Percentiles rank a stretch among this genome's conserved stretches.
Evolutionary conservation across 352 stramenopile genomes (phyloP).

Genomic region (Phytophthora litchii): DNA sequence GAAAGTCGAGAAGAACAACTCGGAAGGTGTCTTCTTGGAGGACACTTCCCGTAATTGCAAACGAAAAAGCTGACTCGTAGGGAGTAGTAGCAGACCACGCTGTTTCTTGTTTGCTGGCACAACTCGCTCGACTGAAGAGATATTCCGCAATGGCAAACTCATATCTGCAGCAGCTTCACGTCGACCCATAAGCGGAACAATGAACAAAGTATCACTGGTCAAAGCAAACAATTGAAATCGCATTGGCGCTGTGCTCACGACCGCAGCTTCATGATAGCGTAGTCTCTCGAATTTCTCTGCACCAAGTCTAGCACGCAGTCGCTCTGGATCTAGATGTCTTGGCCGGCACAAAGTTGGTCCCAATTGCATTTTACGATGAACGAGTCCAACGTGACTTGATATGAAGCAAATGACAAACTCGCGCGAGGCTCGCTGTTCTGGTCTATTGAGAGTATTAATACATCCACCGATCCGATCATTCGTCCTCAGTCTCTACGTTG

Average conservation of each 20-base stretch:
- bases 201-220: conserved; percentile 44
- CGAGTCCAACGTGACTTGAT: conserved; percentile 14
- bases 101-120: conserved; percentile 45
- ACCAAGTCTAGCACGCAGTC: conserved; percentile 45
- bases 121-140: conserved; percentile 44
- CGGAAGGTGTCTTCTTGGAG: conserved; percentile 8
- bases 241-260: conserved; percentile 34
- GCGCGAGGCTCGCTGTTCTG: conserved; percentile 35
- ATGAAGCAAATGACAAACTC: conserved; percentile 29
- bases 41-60: conserved; percentile 29
- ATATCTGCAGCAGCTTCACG: conserved; percentile 21
- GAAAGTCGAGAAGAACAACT: conserved; percentile 66
- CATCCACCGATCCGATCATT: conserved; percentile 40
- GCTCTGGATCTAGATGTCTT: conserved; percentile 61
- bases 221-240: conserved; percentile 62
- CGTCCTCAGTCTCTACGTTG: conserved; percentile 43
- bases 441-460: conserved; percentile 70
- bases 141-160: conserved; percentile 28
- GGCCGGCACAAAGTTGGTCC: conserved; percentile 62
- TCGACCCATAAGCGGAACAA: conserved; percentile 49
- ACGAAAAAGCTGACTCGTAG: conserved; percentile 58
- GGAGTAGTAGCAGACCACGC: conserved; percentile 50
- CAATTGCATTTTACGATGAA: conserved; percentile 17
- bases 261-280: conserved; percentile 64
- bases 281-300: conserved; percentile 41